Evolutionary conservation across 1,139 yeast species (phyloP).

Genomic region (Williopsis jadinii): DNA sequence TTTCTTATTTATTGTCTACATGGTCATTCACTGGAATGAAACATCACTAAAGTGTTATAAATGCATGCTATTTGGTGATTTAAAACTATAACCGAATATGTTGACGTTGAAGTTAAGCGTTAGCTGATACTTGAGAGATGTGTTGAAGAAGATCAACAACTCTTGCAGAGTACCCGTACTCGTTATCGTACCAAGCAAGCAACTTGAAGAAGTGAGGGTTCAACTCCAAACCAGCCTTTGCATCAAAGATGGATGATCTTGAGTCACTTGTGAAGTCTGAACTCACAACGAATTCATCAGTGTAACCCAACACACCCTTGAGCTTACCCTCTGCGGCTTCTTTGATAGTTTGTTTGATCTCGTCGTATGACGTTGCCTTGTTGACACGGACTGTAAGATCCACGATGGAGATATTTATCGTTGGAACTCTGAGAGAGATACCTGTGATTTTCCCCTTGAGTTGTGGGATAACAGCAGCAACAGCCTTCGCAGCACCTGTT

Average conservation of each 20-base stretch:
- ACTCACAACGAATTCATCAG: slow-evolving; percentile 81
- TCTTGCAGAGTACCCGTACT: slow-evolving; percentile 87
- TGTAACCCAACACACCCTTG: slow-evolving; percentile 75
- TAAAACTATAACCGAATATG: too few relatives aligned
- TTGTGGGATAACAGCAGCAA: slow-evolving; percentile 82
- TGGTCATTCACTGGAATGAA: too few relatives aligned
- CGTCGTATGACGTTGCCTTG: slow-evolving; percentile 68
- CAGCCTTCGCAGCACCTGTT: slow-evolving; percentile 92
- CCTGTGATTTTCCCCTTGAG: slow-evolving; percentile 86
- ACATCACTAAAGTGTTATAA: too few relatives aligned
- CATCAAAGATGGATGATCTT: slow-evolving; percentile 78
- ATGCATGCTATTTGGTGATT: too few relatives aligned
- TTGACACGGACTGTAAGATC: slow-evolving; percentile 67
- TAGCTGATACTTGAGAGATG: slow-evolving; percentile 40
- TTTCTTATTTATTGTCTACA: too few relatives aligned
- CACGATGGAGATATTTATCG: slow-evolving; percentile 79
- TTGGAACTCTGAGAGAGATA: slow-evolving; percentile 86
- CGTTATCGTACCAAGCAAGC: slow-evolving; percentile 87
- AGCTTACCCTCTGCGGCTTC: slow-evolving; percentile 64
- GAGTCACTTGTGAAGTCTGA: slow-evolving; percentile 73
- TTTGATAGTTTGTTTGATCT: slow-evolving; percentile 65
- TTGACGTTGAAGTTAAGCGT: too few relatives aligned
- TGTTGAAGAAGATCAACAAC: slow-evolving; percentile 80
- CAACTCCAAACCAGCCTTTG: slow-evolving; percentile 79
- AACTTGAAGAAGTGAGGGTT: slow-evolving; percentile 82